These are phyloP conservation scores for Arabidopsis suecica DNA, from an alignment of 345 rosid species.

Conservation along the genomic window DNA sequence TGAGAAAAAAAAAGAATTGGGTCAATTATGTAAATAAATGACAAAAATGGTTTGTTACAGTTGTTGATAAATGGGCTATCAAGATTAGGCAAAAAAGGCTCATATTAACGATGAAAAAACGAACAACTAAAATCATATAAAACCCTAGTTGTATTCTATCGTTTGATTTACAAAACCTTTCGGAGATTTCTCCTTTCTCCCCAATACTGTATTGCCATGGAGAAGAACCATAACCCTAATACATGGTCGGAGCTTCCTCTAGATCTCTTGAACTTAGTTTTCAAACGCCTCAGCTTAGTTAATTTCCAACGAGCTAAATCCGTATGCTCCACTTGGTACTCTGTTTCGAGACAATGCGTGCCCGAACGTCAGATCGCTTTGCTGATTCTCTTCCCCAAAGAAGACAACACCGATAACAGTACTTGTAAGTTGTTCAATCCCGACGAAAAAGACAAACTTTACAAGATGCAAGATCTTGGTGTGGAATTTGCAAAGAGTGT, in stretches of 20 bases:
- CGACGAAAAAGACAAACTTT: not conserved
- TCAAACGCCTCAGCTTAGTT: not conserved
- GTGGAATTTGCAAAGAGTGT: slow-evolving; percentile 1
- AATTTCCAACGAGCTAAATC: not conserved
- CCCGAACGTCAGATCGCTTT: not conserved
- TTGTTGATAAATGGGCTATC: too few species aligned
- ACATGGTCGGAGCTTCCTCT: not conserved
- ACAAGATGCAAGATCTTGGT: slow-evolving; percentile 14
- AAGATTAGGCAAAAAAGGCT: too few species aligned
- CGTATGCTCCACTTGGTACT: not conserved
- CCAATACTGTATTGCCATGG: not conserved
- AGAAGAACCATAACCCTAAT: not conserved
- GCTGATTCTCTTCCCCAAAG: not conserved
- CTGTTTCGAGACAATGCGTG: not conserved
- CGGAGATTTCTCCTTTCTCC: not conserved
- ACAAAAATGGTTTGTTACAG: too few species aligned
- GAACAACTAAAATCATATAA: too few species aligned
- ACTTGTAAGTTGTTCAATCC: slow-evolving; percentile 13
- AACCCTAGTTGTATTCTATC: too few species aligned
- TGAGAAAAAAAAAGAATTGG: too few species aligned
- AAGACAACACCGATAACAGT: not conserved
- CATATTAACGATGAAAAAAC: too few species aligned
- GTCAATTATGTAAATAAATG: too few species aligned
- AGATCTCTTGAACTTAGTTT: not conserved
- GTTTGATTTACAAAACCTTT: too few species aligned